These are phyloP conservation scores for Amylocarpus encephaloides DNA, from an alignment of 2,329 filamentous ascomycete genomes.

Conservation along the genomic window DNA sequence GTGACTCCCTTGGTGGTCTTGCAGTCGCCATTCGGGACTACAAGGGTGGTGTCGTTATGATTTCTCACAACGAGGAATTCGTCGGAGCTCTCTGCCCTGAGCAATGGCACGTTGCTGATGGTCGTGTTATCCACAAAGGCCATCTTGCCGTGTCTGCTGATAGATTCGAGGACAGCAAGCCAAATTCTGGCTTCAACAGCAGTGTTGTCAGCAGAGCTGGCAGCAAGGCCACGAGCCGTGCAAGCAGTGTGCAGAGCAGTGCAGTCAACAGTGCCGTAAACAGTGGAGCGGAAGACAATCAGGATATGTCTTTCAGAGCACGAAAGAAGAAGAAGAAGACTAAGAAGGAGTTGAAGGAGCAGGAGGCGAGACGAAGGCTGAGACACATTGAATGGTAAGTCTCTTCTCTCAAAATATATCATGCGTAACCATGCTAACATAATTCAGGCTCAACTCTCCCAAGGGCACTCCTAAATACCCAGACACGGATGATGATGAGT, in stretches of 20 bases:
- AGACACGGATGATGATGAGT: constrained; percentile 30
- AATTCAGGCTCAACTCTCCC: constrained; percentile 28
- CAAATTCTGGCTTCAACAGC: constrained; percentile 55
- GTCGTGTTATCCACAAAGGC: constrained; percentile 79
- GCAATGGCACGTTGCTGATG: constrained; percentile 91
- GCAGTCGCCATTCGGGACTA: constrained; percentile 98
- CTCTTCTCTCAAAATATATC: constrained; percentile 42
- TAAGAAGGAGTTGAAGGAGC: constrained; percentile 90
- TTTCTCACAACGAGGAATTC: constrained; percentile 99
- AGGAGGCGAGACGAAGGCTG: constrained; percentile 77
- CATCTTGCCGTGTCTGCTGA: constrained; percentile 66
- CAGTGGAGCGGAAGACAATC: constrained; percentile 75
- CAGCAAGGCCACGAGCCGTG: neutral
- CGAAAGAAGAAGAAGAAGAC: constrained; percentile 99
- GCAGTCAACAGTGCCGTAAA: constrained; percentile 61
- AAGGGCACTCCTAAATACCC: constrained; percentile 31
- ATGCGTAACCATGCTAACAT: constrained; percentile 36
- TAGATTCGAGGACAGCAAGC: constrained; percentile 77
- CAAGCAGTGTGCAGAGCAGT: constrained; percentile 44
- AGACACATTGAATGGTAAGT: constrained; percentile 69
- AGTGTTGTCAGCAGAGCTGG: constrained; percentile 51
- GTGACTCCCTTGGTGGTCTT: constrained; percentile 91
- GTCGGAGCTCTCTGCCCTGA: constrained; percentile 92
- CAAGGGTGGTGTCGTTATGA: constrained; percentile 98
- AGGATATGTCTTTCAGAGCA: constrained; percentile 79